Evolutionary conservation across 164 flowering plant species (phyloP), one percentile per base, ranked within the genome.

Genomic region (Magnolia changhungtana): DNA sequence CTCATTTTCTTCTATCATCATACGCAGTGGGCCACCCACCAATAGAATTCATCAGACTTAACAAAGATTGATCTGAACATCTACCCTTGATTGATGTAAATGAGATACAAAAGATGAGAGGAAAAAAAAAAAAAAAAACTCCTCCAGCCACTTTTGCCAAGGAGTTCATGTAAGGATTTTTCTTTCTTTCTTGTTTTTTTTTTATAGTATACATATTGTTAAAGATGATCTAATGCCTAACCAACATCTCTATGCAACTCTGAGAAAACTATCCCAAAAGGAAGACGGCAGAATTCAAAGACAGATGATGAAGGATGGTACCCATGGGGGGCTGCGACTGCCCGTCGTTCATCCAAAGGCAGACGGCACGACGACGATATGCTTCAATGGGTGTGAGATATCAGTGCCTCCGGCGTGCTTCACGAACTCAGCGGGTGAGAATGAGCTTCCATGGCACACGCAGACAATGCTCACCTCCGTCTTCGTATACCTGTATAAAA

Each of bases 371-470:
- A 92, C 85, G 6, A 85, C 82, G 27, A 92, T 90, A 61, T 89
- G 90, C 73, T 78, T 83, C 70, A 91, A 37, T 7, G 97, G 95
- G 29, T 91, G 82, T 0, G 88, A 69, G 4, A 88, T 72, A 52
- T 88, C 92, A 0, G 80, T 77, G 21, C 91, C 90, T 3, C 97
- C 97, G 0, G 95, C 93, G 76, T 91, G 95, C 82, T 84, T 79
- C 70, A 92, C 90, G 63, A 92, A 92, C 82, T 85, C 91, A 1
- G 91, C 89, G 0, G 97, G 97, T 2, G 91, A 83, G 78, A 92
- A 89, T 3, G 86, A 87, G 67, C 70, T 81, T 52, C 97, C 97
- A 80, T 92, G 97, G 83, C 97, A 92, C 14, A 91, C 91, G 69
- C 97, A 92, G 20, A 91, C 69, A 9, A 91, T 91, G 81, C 86